These are phyloP conservation scores for Inga oerstediana DNA, from an alignment of 306 rosid species.

Conservation along the genomic window DNA sequence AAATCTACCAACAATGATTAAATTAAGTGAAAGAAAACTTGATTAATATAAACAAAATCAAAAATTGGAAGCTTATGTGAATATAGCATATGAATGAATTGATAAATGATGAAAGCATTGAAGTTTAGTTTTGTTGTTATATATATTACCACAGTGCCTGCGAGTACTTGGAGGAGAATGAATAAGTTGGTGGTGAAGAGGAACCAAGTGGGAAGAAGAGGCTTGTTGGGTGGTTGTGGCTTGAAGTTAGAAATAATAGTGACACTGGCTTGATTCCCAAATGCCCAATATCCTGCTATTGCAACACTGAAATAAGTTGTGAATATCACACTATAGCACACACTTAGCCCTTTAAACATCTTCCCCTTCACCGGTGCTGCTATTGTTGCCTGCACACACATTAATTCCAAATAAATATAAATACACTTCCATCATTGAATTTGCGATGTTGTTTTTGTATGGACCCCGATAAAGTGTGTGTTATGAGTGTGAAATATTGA, in stretches of 20 bases:
- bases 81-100: neutral
- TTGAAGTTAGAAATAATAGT: constrained; percentile 61
- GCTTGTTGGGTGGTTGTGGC: constrained; percentile 21
- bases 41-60: neutral
- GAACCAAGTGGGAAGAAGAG: constrained; percentile 69
- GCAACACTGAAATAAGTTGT: constrained; percentile 57
- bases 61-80: neutral
- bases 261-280: constrained; percentile 62
- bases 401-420: neutral
- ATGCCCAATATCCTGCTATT: constrained; percentile 88
- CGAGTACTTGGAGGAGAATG: constrained; percentile 64
- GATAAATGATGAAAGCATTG: neutral
- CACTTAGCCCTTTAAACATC: constrained; percentile 80
- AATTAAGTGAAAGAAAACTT: neutral
- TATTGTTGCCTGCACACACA: constrained; percentile 66
- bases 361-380: constrained; percentile 80
- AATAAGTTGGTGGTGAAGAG: constrained; percentile 66
- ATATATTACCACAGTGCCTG: constrained; percentile 59
- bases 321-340: constrained; percentile 65
- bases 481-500: no score
- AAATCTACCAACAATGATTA: neutral
- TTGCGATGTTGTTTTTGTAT: neutral
- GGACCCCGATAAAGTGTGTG: no score
- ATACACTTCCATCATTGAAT: no score
- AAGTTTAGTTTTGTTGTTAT: neutral